Conservation (phyloP, 495 filamentous ascomycete genomes). For the Collariella sp. region DNA sequence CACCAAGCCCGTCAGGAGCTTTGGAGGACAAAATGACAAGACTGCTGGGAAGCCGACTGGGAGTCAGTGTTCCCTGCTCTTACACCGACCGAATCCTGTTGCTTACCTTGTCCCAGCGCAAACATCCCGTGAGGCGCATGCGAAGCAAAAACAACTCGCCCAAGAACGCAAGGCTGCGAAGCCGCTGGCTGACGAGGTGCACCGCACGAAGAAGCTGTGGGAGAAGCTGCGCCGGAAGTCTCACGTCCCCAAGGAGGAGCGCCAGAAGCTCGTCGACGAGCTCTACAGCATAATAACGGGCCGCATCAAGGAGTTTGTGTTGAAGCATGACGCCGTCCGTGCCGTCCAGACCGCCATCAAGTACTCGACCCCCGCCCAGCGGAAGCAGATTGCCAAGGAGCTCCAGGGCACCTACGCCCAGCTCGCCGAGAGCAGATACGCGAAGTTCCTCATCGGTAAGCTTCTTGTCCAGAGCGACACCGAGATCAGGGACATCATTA, state of each 20-base stretch:
- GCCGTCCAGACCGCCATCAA: conserved; percentile 95
- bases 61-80: conserved; percentile 17
- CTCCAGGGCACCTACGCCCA: conserved; percentile 75
- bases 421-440: conserved; percentile 87
- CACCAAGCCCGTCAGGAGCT: conserved; percentile 7
- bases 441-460: conserved; percentile 94
- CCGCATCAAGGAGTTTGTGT: conserved; percentile 84
- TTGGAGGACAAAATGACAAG: conserved; percentile 17
- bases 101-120: conserved; percentile 8
- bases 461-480: conserved; percentile 80
- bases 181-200: conserved; percentile 80
- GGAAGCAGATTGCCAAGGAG: conserved; percentile 78
- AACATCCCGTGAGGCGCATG: conserved; percentile 73
- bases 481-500: conserved; percentile 75
- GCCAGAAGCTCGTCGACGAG: conserved; percentile 77
- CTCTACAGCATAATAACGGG: conserved; percentile 86
- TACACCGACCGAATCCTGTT: background rate
- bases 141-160: conserved; percentile 80
- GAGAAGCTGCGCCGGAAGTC: conserved; percentile 87
- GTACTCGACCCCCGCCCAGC: conserved; percentile 76
- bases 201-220: conserved; percentile 93
- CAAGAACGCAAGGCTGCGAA: conserved; percentile 87
- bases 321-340: conserved; percentile 95
- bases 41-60: conserved; percentile 20
- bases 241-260: conserved; percentile 75